A percentile compares a stretch with the other conserved stretches of the same genome.
These are phyloP conservation scores for Microcyclospora tardicrescens DNA, from an alignment of 2,329 filamentous ascomycete species.

Conservation along the genomic window DNA sequence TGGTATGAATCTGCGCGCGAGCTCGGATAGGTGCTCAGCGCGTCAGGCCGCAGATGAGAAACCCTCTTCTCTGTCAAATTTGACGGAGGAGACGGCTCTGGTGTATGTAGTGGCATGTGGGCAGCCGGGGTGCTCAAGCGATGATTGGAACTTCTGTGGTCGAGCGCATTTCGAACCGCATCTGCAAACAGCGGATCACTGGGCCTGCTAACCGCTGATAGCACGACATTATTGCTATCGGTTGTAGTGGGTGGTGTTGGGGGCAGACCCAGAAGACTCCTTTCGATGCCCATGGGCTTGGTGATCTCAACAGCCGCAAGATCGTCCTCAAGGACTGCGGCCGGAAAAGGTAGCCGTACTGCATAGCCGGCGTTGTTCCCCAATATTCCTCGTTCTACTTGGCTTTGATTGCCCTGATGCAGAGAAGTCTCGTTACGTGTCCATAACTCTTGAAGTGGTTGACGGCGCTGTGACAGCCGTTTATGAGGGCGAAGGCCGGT, in stretches of 20 bases:
- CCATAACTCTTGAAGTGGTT: too few relatives aligned
- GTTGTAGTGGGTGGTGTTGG: slow-evolving; percentile 32
- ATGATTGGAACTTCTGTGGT: slow-evolving; percentile 21
- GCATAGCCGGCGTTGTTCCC: too few relatives aligned
- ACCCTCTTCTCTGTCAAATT: slow-evolving; percentile 6
- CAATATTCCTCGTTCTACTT: too few relatives aligned
- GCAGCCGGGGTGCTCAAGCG: slow-evolving; percentile 29
- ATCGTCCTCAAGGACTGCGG: too few relatives aligned
- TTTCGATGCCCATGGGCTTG: too few relatives aligned
- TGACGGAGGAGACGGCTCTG: slow-evolving; percentile 22
- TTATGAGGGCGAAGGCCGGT: too few relatives aligned
- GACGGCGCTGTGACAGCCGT: too few relatives aligned
- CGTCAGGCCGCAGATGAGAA: not conserved
- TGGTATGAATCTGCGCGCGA: slow-evolving; percentile 36
- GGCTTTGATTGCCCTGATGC: too few relatives aligned
- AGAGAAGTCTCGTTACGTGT: too few relatives aligned
- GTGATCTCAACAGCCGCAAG: too few relatives aligned
- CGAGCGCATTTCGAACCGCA: slow-evolving; percentile 17
- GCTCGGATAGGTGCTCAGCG: slow-evolving; percentile 13
- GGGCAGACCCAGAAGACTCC: slow-evolving; percentile 22
- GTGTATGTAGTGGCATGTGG: slow-evolving; percentile 23
- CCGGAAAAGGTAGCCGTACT: too few relatives aligned
- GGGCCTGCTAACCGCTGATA: slow-evolving; percentile 27
- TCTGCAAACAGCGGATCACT: slow-evolving; percentile 29
- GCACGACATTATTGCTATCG: slow-evolving; percentile 16